A percentile compares a stretch with the other conserved stretches of the same genome.
phyloP scores from a whole-genome alignment of 1,284 basidiomycete species.

The Pseudozyma thailandica region DNA sequence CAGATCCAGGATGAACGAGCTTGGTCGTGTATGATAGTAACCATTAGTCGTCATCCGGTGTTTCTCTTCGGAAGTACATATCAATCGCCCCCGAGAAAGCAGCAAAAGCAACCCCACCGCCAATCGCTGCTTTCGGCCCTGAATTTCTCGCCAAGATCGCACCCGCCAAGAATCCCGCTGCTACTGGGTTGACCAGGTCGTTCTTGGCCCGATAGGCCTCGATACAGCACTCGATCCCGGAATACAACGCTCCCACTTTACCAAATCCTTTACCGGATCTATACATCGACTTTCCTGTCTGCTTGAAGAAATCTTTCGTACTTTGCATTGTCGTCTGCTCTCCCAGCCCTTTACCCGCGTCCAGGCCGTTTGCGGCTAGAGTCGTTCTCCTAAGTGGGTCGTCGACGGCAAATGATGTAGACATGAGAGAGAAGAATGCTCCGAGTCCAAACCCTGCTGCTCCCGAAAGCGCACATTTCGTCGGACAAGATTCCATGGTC shows the following conservation, averaged over 20 bases:
- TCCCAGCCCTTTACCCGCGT: slow-evolving; percentile 6
- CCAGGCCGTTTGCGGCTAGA: slow-evolving; percentile 36
- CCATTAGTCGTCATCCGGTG: slow-evolving; percentile 51
- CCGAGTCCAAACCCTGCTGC: slow-evolving; percentile 85
- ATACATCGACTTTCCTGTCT: slow-evolving; percentile 95
- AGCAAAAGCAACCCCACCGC: slow-evolving; percentile 64
- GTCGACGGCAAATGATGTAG: slow-evolving; percentile 91
- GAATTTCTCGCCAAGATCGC: slow-evolving; percentile 63
- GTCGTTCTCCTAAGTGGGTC: slow-evolving; percentile 74
- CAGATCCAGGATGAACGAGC: neutral
- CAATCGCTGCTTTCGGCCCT: slow-evolving; percentile 63
- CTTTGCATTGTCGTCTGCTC: slow-evolving; percentile 73
- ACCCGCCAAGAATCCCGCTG: slow-evolving; percentile 60
- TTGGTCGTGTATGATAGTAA: neutral
- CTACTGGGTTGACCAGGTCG: slow-evolving; percentile 63
- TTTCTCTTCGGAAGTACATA: slow-evolving; percentile 60
- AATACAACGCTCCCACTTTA: slow-evolving; percentile 92
- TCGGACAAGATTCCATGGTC: slow-evolving; percentile 84
- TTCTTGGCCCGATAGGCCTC: slow-evolving; percentile 74
- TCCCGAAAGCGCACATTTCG: slow-evolving; percentile 83
- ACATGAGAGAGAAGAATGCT: slow-evolving; percentile 96
- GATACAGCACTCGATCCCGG: slow-evolving; percentile 92
- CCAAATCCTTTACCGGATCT: slow-evolving; percentile 89
- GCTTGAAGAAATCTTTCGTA: slow-evolving; percentile 86
- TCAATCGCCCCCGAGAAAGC: slow-evolving; percentile 67